Evolutionary conservation across 768 basidiomycete species (phyloP).

Genomic region (Boletus eberwhitei): DNA sequence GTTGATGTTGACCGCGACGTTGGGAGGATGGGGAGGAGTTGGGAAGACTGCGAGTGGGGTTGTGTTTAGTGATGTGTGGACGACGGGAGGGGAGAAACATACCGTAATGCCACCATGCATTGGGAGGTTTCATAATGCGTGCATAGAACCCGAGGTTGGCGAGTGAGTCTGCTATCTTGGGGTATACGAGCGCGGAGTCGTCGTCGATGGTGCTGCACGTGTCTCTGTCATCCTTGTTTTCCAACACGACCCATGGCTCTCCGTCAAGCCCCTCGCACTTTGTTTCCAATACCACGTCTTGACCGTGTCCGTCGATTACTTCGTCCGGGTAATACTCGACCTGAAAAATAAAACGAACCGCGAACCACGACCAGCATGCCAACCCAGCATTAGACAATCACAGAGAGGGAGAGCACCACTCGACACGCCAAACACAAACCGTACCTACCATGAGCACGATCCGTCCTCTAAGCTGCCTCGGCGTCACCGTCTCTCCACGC

Average conservation of each 20-base stretch:
- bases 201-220: conserved; percentile 12
- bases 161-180: conserved; percentile 49
- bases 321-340: conserved; percentile 52
- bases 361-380: background rate
- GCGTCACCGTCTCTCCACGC: conserved; percentile 36
- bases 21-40: conserved; percentile 26
- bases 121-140: conserved; percentile 57
- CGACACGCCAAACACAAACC: background rate
- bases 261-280: background rate
- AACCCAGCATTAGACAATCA: background rate
- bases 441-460: conserved; percentile 54
- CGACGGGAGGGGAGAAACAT: background rate
- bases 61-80: background rate
- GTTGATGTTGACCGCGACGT: conserved; percentile 60
- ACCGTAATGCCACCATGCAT: conserved; percentile 48
- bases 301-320: background rate
- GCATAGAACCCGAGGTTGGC: conserved; percentile 58
- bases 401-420: background rate
- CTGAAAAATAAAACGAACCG: conserved; percentile 24
- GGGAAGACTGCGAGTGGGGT: conserved; percentile 5
- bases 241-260: conserved; percentile 5
- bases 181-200: background rate
- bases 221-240: conserved; percentile 14
- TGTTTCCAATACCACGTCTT: background rate
- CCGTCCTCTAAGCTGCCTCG: conserved; percentile 46